Percentiles rank a stretch among this genome's conserved stretches.
phyloP scores from a whole-genome alignment of 116 monocot species.

The Iris pallida region DNA sequence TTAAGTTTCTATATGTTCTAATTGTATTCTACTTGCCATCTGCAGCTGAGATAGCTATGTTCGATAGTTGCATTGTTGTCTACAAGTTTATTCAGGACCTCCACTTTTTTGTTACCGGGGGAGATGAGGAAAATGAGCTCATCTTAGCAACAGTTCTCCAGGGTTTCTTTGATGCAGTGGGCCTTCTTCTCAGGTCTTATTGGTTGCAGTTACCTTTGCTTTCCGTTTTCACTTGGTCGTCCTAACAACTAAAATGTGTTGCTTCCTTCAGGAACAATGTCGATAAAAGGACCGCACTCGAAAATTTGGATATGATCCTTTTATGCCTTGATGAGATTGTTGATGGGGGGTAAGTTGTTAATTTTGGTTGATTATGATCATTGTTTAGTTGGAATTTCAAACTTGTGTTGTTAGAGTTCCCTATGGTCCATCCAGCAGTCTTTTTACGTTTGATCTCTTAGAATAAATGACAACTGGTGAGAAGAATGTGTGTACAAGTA shows the following conservation, averaged over 20 bases:
- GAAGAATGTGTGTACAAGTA: no score
- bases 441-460: no score
- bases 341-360: slow-evolving; percentile 40
- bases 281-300: slow-evolving; percentile 45
- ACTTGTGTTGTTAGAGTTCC: no score
- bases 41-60: slow-evolving; percentile 40
- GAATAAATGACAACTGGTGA: no score
- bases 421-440: no score
- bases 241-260: not conserved
- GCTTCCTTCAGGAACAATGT: slow-evolving; percentile 39
- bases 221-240: not conserved
- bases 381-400: not conserved
- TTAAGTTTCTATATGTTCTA: no score
- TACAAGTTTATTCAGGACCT: slow-evolving; percentile 49
- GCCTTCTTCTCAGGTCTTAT: slow-evolving; percentile 33
- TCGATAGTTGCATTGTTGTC: slow-evolving; percentile 36
- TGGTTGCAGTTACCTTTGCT: not conserved
- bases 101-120: slow-evolving; percentile 48
- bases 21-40: not conserved
- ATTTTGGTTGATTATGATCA: not conserved
- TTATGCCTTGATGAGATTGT: slow-evolving; percentile 52
- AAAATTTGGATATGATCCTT: slow-evolving; percentile 44
- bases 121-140: slow-evolving; percentile 48
- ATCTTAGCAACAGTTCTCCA: slow-evolving; percentile 45
- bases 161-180: slow-evolving; percentile 48